Evolutionary conservation across 2,329 filamentous ascomycete species (phyloP), one percentile per base, ranked within the genome.

Genomic region (Cryphonectria carpinicola): DNA sequence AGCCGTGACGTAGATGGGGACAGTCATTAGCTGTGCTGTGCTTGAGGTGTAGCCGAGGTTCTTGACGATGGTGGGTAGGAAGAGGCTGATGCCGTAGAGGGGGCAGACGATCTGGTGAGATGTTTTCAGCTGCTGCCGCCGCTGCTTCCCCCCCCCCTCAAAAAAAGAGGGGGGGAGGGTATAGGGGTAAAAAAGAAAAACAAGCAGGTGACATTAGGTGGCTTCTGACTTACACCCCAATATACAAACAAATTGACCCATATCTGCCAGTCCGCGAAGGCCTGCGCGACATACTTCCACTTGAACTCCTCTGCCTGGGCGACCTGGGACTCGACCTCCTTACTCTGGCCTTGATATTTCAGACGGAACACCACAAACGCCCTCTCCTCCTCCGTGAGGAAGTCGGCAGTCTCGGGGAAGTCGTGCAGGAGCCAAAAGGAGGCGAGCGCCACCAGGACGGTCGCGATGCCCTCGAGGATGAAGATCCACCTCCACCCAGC

Each of bases 251-350:
- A 81, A 67, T 85, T 86, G 39, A 84, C 80, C 82, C 84, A 87
- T 62, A 93, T 94, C 80, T 97, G 95, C 91, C 92, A 96, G 76
- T 97, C 94, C 52, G 85, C 88, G 62, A 95, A 82, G 1, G 90
- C 90, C 10, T 88, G 86, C 87, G 89, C 90, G 71, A 96, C 88
- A 77, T 95, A 96, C 19, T 84, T 82, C 88, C 91, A 92, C 73
- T 90, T 86, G 78, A 96, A 96, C 65, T 91, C 86, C 74, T 96
- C 93, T 56, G 92, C 88, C 75, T 91, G 86, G 0, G 91, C 92
- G 28, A 71, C 70, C 84, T 81, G 7, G 81, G 46, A 49, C 46
- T 10, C 22, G 1, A n/a, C 22, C 46, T 49, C 22, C 10, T 49
- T 49, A 8, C 6, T 81, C 83, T 97, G 93, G 17, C 58, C 58